Base-by-base conservation (phyloP, 768 basidiomycete species). In the Scleroderma bovista region DNA sequence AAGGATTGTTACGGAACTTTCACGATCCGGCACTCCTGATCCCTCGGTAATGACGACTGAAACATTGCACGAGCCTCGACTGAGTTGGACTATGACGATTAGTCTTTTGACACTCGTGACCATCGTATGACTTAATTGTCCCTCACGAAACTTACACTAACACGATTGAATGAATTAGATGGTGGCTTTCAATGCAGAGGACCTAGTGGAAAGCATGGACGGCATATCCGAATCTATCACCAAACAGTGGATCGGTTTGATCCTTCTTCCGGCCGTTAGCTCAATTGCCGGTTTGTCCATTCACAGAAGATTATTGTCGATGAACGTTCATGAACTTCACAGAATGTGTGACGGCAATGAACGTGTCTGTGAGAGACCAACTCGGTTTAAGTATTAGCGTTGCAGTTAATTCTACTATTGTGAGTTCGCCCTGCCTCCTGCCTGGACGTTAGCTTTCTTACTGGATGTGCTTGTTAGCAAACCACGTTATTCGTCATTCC, bases 261-360 rank as follows among this genome's bases (percentile, higher is more conserved):
- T 98, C 57, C 63, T 98, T 13, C 76, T 97, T 10, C 94, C 94
- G 3, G 83, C 85, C 16, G 86, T 94, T 36, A 86, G 81, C 31
- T 86, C 85, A 13, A 73, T 91, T 31, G 86, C 89, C 61, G 88
- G 88, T 86, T 50, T n/a, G 4, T 17, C 15, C 22, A 15, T 47
- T 42, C 15, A 3, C 37, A 22, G 46, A 9, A 26, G 19, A 39
- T 40, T 37, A 26, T 7, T 12, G 42, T 23, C 13, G 4, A 7
- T 50, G 22, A 33, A 6, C 13, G 24, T 33, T 19, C 26, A 23
- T 31, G 1, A 32, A 33, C 46, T 58, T 22, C 29, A 34, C 65
- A 80, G 93, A 96, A 69, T 92, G 90, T 56, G 80, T 93, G 48
- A 94, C 88, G 6, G 91, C 92, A 11, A 78, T 96, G 53, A 90